A percentile compares a stretch with the other conserved stretches of the same genome.
Conservation (phyloP, 1,284 basidiomycete genomes). For the Pterulicium gracile region DNA sequence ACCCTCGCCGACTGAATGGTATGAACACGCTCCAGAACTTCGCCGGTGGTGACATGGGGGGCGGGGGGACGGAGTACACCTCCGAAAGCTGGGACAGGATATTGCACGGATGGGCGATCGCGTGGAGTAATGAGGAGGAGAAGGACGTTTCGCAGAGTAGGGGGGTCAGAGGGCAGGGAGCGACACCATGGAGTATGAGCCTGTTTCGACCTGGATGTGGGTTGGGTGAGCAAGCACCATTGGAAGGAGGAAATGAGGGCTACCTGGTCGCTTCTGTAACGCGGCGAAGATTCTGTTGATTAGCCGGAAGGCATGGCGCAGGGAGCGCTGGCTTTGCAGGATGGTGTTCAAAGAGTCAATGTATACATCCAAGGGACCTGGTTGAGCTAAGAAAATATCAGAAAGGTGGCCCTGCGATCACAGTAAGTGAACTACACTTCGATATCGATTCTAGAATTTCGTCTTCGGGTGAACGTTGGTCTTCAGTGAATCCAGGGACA, state of each 20-base stretch:
- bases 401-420: constrained; percentile 6
- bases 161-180: constrained; percentile 39
- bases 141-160: constrained; percentile 52
- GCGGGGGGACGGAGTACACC: constrained; percentile 59
- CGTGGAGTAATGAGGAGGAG: constrained; percentile 52
- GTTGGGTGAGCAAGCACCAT: constrained; percentile 6
- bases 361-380: not conserved
- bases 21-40: constrained; percentile 72
- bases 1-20: constrained; percentile 47
- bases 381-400: constrained; percentile 4
- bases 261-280: not conserved
- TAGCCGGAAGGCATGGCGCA: not conserved
- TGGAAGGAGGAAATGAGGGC: constrained; percentile 26
- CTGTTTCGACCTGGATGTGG: constrained; percentile 42
- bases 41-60: constrained; percentile 43
- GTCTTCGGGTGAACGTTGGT: constrained; percentile 19
- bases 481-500: constrained; percentile 43
- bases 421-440: constrained; percentile 32
- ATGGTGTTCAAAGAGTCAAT: constrained; percentile 3
- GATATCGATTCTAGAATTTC: constrained; percentile 31
- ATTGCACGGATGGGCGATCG: constrained; percentile 55
- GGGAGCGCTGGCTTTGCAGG: not conserved
- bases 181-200: constrained; percentile 52
- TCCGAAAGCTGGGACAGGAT: constrained; percentile 54
- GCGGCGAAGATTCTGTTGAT: not conserved